phyloP scores from a whole-genome alignment of 768 basidiomycete genomes.

The Suillus brevipes region DNA sequence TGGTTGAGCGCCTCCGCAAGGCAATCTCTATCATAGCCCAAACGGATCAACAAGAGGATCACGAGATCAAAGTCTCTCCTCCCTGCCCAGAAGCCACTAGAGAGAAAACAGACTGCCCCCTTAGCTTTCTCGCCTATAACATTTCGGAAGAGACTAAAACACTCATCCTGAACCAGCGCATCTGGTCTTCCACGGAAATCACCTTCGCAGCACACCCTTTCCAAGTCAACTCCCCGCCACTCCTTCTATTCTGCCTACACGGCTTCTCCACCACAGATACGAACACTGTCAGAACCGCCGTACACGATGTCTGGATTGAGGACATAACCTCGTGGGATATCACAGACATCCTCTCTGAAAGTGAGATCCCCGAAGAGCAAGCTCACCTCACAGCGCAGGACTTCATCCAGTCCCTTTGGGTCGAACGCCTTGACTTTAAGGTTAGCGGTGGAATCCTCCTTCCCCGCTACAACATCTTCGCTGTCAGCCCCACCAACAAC shows the following conservation, averaged over 20 bases:
- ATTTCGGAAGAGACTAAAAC: no score
- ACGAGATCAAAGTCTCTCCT: no score
- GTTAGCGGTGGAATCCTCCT: neutral
- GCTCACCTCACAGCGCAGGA: accelerated
- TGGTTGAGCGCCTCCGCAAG: no score
- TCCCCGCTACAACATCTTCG: neutral
- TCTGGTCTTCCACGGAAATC: neutral
- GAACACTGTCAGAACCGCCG: accelerated
- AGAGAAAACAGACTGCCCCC: no score
- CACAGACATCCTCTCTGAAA: neutral
- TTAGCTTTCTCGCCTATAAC: no score
- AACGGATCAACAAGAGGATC: no score
- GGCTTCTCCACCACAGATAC: neutral
- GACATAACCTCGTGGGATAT: neutral
- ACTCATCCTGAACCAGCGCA: no score
- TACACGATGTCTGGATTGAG: neutral
- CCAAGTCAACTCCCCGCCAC: no score
- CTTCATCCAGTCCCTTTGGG: neutral
- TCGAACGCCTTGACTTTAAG: neutral
- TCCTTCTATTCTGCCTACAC: neutral
- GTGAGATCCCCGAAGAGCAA: neutral
- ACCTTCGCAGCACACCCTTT: neutral
- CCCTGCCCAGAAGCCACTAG: no score
- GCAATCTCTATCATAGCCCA: no score
- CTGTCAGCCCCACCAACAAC: neutral